These are phyloP conservation scores for Trichoderma semiorbis DNA, from an alignment of 2,329 filamentous ascomycete species.

Conservation along the genomic window DNA sequence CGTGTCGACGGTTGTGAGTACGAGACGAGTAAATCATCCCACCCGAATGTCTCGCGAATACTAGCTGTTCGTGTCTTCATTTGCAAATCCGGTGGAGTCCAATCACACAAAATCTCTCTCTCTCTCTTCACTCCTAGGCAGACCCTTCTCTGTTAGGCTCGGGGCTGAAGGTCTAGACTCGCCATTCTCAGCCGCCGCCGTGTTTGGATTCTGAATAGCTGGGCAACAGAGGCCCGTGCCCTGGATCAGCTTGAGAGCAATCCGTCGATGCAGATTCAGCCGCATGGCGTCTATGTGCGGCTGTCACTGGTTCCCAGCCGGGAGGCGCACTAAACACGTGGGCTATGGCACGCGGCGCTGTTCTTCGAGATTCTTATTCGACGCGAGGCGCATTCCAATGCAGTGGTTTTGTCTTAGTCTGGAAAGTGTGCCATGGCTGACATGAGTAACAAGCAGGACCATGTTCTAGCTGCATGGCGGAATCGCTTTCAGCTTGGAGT, in stretches of 20 bases:
- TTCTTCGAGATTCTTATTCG: background rate
- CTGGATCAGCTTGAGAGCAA: background rate
- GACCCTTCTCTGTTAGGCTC: background rate
- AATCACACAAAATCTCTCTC: background rate
- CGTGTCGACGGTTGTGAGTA: background rate
- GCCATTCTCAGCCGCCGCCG: constrained; percentile 4
- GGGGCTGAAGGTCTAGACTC: constrained; percentile 14
- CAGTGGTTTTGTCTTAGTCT: background rate
- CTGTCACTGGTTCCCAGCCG: background rate
- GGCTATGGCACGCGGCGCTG: background rate
- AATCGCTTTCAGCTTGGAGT: background rate
- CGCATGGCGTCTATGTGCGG: constrained; percentile 1
- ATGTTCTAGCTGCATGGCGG: background rate
- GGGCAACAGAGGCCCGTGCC: constrained; percentile 2
- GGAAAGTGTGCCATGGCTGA: background rate
- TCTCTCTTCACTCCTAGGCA: background rate
- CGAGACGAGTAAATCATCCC: background rate
- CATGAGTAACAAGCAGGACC: background rate
- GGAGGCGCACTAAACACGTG: background rate
- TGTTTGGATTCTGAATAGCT: background rate
- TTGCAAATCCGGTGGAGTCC: background rate
- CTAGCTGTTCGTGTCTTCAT: background rate
- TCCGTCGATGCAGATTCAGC: constrained; percentile 13
- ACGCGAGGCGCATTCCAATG: background rate
- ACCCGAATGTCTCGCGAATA: background rate